Evolutionary conservation across 305 asterid species (phyloP), one percentile per base, ranked within the genome.

Genomic region (Fraxinus dipetala): DNA sequence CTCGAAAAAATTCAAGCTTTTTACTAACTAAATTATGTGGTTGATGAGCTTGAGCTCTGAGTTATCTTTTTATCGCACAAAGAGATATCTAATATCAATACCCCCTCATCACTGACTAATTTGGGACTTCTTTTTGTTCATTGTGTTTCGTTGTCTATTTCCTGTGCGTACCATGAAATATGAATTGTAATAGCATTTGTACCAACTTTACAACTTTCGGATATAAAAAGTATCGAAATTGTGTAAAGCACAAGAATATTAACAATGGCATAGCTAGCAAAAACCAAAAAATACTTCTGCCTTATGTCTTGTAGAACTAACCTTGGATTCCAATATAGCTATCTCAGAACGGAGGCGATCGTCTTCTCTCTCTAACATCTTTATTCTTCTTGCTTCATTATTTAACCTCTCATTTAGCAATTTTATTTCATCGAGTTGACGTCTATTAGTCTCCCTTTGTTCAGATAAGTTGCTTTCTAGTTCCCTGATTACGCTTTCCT

Each of bases 251-350:
- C 36, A 76, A 82, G 79, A 78, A 75, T 61, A 26, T 28, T 43
- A 76, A 28, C 38, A 26, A 26, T 67, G 48, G 65, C 28, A 79
- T 6, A 35, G 76, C 40, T 32, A 28, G 34, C 34, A 61, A 72
- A 28, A 75, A 83, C 84, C 70, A 78, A 54, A 79, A 78, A 59
- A 77, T 61, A 72, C 72, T 59, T 78, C 82, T 51, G 20, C 56
- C 78, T 76, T 77, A 48, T 61, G 45, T 76, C 36, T 48, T 34
- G 65, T n/a, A 78, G 80, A 84, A 88, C 89, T 81, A 89, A 95
- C 99, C 98, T 94, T 96, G 87, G 97, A 89, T 91, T 96, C 99
- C 95, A 96, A 89, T 78, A 94, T 87, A 85, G 98, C 91, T 82
- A 96, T 90, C 86, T 93, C 97, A 28, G 99, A 90, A 80, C 93